Conservation (phyloP, 495 filamentous ascomycete genomes). For the Clavariopsis aquatica region DNA sequence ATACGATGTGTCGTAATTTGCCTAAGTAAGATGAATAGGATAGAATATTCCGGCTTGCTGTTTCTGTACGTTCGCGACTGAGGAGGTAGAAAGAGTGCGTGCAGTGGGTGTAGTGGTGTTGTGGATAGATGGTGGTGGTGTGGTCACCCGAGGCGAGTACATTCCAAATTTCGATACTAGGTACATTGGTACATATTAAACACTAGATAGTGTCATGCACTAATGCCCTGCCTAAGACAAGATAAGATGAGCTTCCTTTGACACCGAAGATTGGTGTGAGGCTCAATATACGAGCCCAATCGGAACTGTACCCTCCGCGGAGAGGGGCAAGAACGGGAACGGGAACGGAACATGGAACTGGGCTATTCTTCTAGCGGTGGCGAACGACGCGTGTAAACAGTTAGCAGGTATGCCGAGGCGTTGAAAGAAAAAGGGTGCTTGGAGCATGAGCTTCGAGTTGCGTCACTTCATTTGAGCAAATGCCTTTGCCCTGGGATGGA, state of each 20-base stretch:
- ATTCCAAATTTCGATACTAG: neutral
- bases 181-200: slow-evolving; percentile 4
- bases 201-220: slow-evolving; percentile 19
- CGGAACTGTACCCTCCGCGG: neutral
- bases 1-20: slow-evolving; percentile 2
- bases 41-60: neutral
- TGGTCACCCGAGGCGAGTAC: too few relatives aligned
- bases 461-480: too few relatives aligned
- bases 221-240: slow-evolving; percentile 21
- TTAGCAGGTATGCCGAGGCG: too few relatives aligned
- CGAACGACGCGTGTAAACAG: neutral
- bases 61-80: neutral
- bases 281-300: slow-evolving; percentile 15
- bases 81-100: neutral
- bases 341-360: neutral
- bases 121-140: neutral
- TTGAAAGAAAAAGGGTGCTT: too few relatives aligned
- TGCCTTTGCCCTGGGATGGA: too few relatives aligned
- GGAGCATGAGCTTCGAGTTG: too few relatives aligned
- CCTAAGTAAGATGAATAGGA: slow-evolving; percentile 13
- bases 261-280: slow-evolving; percentile 14
- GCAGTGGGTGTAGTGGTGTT: neutral
- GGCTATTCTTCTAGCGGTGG: neutral
- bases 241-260: slow-evolving; percentile 9
- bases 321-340: neutral